Base-by-base conservation (phyloP, 164 flowering plant genomes). In the Vitis labrusca region DNA sequence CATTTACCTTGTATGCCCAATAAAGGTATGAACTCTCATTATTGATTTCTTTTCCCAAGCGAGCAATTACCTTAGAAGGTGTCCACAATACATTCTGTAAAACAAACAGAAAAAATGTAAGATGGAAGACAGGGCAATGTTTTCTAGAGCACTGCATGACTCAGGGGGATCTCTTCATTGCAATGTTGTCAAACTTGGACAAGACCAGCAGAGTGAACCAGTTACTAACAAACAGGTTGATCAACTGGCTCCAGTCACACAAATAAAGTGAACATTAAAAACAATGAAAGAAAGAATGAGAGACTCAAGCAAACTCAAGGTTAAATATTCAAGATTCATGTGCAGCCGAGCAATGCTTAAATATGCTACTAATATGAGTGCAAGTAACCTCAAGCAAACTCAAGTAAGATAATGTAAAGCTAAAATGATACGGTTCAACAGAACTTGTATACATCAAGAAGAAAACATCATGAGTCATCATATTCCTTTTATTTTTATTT, bases 41-140 rank as follows among this genome's bases (percentile, higher is more conserved):
- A 77, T 90, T 85, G 65, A 93, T 90, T 79, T 95, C 99, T 75
- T 86, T 91, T 65, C 99, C 98, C 75, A 95, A 79, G 56, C 97
- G 89, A 56, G 93, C 87, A 77, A 95, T 91, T 27, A 93, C 71
- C 73, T 84, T 91, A 30, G 98, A 95, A 60, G 98, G 98, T 0
- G 97, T 91, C 98, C 98, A 93, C 37, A 83, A 76, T 30, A 86
- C 74, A 44, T 84, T 85, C 97, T 94, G 88, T n/a, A 32, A 65
- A 59, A 66, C 51, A 69, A 63, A 68, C 2, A 29, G 53, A 32
- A 48, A 9, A 19, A 62, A 29, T 37, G 11, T 50, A 51, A 53
- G n/a, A 11, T 10, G 13, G 50, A 37, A 66, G 50, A 8, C 49
- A 59, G 16, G 10, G 54, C 65, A 23, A 23, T 23, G 27, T 23